phyloP scores from a whole-genome alignment of 1,284 basidiomycete genomes.

The Tilletia indica region DNA sequence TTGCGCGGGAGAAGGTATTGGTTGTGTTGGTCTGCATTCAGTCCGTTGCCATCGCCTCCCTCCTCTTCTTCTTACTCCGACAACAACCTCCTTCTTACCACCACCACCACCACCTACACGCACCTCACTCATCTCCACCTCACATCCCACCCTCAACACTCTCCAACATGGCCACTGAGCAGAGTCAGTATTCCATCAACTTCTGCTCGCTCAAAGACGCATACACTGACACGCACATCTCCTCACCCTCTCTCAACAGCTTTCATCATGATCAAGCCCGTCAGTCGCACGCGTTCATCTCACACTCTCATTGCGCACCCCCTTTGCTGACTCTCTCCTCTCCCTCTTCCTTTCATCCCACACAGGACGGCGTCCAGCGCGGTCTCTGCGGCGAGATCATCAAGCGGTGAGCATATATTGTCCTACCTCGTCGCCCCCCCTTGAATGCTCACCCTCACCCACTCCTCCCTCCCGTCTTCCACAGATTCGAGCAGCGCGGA shows the following conservation, averaged over 20 bases:
- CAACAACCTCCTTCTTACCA: conserved; percentile 21
- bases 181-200: conserved; percentile 34
- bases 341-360: not conserved
- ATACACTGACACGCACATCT: not conserved
- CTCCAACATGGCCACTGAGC: conserved; percentile 50
- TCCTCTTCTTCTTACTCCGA: conserved; percentile 11
- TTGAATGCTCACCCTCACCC: not conserved
- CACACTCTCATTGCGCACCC: not conserved
- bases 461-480: not conserved
- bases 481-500: conserved; percentile 47
- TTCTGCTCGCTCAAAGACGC: not conserved
- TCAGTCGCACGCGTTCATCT: not conserved
- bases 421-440: not conserved
- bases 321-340: not conserved
- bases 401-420: conserved; percentile 26
- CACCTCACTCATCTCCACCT: not conserved
- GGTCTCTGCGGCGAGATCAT: conserved; percentile 54
- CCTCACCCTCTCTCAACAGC: conserved; percentile 24
- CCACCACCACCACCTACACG: conserved; percentile 17
- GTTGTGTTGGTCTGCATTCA: not conserved
- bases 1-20: not conserved
- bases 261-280: conserved; percentile 45
- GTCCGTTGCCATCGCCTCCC: conserved; percentile 10
- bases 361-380: conserved; percentile 41
- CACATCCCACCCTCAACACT: conserved; percentile 20